Percentiles rank a stretch among this genome's conserved stretches.
Conservation (phyloP, 257 asterid genomes). For the Fraxinus pennsylvanica region DNA sequence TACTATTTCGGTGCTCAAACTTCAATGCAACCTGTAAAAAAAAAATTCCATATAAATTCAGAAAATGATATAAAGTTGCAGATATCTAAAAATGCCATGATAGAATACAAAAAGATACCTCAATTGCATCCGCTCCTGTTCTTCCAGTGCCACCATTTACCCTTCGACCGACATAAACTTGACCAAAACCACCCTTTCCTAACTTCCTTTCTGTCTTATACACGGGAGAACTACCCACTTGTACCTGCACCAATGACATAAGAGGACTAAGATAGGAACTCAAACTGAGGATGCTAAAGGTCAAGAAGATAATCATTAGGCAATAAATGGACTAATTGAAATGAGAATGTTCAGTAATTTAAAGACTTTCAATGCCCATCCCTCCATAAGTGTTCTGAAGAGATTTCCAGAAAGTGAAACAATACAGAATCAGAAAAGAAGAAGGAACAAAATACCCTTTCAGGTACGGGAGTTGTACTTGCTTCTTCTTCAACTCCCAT, state of each 20-base stretch:
- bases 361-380: constrained; percentile 12
- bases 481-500: constrained; percentile 91
- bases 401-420: background rate
- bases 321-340: background rate
- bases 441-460: constrained; percentile 60
- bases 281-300: background rate
- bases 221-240: constrained; percentile 91
- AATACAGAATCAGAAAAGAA: background rate
- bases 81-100: constrained; percentile 9
- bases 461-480: constrained; percentile 88
- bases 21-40: constrained; percentile 71
- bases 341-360: background rate
- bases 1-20: constrained; percentile 79
- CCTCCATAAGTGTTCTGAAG: background rate
- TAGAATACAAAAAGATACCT: constrained; percentile 47
- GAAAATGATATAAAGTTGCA: background rate
- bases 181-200: constrained; percentile 97
- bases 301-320: background rate
- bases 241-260: constrained; percentile 58
- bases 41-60: constrained; percentile 16
- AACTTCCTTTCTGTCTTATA: constrained; percentile 83
- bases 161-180: constrained; percentile 89
- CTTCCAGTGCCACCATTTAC: constrained; percentile 77
- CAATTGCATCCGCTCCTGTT: constrained; percentile 86
- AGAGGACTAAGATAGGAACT: background rate